Conservation (phyloP, 2,329 filamentous ascomycete genomes). For the Colletotrichum simmondsii region DNA sequence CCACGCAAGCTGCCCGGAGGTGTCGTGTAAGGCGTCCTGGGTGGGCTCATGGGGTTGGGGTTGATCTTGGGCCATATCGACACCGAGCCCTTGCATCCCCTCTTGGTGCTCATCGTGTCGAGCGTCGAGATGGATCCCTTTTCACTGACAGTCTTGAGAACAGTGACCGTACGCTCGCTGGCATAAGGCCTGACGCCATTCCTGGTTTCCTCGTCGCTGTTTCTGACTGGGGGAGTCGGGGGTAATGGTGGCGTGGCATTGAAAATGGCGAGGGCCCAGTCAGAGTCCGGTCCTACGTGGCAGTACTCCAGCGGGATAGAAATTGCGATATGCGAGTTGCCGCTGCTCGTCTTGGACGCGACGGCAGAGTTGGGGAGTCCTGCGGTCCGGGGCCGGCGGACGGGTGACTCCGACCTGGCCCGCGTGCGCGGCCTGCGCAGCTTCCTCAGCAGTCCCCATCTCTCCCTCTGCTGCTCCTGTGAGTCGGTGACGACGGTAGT, state of each 20-base stretch:
- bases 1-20: slow-evolving; percentile 26
- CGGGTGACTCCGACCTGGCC: slow-evolving; percentile 38
- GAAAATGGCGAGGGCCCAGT: slow-evolving; percentile 33
- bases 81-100: slow-evolving; percentile 20
- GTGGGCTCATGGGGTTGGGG: slow-evolving; percentile 25
- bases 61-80: slow-evolving; percentile 34
- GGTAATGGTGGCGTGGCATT: slow-evolving; percentile 39
- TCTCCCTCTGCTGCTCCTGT: slow-evolving; percentile 44
- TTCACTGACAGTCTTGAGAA: slow-evolving; percentile 49
- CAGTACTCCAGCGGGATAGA: slow-evolving; percentile 66
- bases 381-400: slow-evolving; percentile 33
- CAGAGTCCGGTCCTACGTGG: slow-evolving; percentile 47
- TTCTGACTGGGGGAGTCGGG: slow-evolving; percentile 23
- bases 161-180: slow-evolving; percentile 39
- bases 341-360: slow-evolving; percentile 62
- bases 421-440: slow-evolving; percentile 35
- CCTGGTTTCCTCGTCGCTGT: slow-evolving; percentile 13
- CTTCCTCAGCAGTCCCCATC: slow-evolving; percentile 55
- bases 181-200: slow-evolving; percentile 33
- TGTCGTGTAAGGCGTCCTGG: slow-evolving; percentile 31
- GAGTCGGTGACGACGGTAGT: slow-evolving; percentile 31
- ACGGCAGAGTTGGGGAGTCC: slow-evolving; percentile 66
- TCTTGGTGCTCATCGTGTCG: slow-evolving; percentile 19
- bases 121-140: slow-evolving; percentile 43
- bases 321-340: slow-evolving; percentile 69